These are phyloP conservation scores for Colletotrichum sp. DNA, from an alignment of 2,329 filamentous ascomycete genomes.

Conservation along the genomic window DNA sequence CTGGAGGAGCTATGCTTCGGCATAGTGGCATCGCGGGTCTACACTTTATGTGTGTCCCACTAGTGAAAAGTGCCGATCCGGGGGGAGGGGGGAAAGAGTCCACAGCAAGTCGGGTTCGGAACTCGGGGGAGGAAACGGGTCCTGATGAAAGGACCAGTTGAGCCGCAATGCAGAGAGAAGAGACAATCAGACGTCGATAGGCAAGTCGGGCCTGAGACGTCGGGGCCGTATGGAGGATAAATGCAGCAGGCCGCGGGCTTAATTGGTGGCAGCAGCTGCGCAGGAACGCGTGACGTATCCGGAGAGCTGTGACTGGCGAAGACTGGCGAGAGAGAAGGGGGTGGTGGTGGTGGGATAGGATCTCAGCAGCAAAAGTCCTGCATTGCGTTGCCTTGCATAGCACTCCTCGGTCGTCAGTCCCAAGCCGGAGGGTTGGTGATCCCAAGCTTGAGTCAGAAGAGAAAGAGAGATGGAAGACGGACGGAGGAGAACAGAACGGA, in stretches of 20 bases:
- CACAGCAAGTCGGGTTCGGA: neutral
- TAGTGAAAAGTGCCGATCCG: neutral
- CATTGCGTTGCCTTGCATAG: constrained; percentile 6
- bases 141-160: neutral
- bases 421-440: neutral
- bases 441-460: neutral
- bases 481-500: neutral
- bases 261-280: constrained; percentile 15
- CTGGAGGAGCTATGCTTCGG: constrained; percentile 26
- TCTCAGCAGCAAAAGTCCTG: constrained; percentile 7
- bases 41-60: neutral
- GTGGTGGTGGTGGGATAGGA: constrained; percentile 4
- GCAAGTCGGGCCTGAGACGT: constrained; percentile 7
- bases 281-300: constrained; percentile 13
- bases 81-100: neutral
- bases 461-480: neutral
- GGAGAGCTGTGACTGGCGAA: constrained; percentile 16
- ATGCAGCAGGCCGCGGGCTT: neutral
- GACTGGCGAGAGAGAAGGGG: neutral
- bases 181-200: constrained; percentile 1
- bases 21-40: constrained; percentile 32
- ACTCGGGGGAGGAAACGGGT: neutral
- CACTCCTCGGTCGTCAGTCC: neutral
- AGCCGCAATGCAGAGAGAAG: constrained; percentile 13
- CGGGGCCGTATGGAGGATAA: constrained; percentile 5